Percentiles rank a stretch among this genome's conserved stretches.
Evolutionary conservation across 1,284 basidiomycete species (phyloP).

Genomic region (Trichosporon asahii): DNA sequence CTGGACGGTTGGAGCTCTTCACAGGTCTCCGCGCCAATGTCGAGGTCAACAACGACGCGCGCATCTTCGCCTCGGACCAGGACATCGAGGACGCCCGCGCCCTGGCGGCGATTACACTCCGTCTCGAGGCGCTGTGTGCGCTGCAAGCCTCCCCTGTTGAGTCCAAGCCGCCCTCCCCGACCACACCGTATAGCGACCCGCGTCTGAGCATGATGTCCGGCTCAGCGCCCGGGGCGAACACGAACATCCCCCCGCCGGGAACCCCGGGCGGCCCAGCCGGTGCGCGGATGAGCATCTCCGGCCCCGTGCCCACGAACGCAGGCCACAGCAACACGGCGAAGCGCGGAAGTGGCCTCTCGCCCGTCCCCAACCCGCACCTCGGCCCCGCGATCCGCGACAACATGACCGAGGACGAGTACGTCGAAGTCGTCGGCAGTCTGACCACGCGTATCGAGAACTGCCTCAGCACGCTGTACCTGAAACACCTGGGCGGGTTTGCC

Average conservation of each 20-base stretch:
- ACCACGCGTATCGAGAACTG: conserved; percentile 76
- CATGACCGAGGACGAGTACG: conserved; percentile 71
- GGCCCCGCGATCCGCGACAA: conserved; percentile 70
- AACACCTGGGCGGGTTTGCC: conserved; percentile 50
- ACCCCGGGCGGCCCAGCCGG: background rate
- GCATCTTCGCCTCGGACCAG: conserved; percentile 59
- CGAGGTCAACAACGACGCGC: conserved; percentile 52
- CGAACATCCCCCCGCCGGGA: too few relatives aligned
- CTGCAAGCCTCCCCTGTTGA: conserved; percentile 45
- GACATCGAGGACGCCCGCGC: conserved; percentile 75
- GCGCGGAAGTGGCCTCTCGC: background rate
- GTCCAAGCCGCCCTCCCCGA: background rate
- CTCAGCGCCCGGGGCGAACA: background rate
- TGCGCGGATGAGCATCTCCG: conserved; percentile 13
- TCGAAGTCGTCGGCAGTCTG: conserved; percentile 69
- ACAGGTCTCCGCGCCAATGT: conserved; percentile 55
- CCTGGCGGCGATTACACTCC: conserved; percentile 70
- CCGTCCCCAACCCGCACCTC: conserved; percentile 47
- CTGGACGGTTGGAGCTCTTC: conserved; percentile 65
- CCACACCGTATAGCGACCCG: background rate
- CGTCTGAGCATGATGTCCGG: background rate
- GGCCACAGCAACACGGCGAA: background rate
- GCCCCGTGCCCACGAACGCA: too few relatives aligned
- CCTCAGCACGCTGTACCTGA: conserved; percentile 59
- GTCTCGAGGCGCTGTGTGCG: conserved; percentile 76